Conservation (phyloP, 1,139 yeast species). For the Sugiyamaella novakii region DNA sequence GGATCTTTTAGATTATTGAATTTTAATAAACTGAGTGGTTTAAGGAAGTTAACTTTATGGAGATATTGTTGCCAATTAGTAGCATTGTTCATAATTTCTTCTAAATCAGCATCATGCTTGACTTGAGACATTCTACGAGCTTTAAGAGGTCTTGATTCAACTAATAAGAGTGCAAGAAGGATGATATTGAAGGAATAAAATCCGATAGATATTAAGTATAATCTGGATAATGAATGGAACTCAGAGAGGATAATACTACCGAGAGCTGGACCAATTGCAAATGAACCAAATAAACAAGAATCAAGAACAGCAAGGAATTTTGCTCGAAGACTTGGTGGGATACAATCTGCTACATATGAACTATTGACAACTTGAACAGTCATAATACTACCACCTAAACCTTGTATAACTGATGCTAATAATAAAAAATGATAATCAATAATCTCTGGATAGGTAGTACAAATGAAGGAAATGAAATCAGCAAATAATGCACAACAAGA, state of each 20-base stretch:
- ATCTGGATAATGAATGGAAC: slow-evolving; percentile 35
- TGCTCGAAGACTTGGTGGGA: slow-evolving; percentile 56
- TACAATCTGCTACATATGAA: slow-evolving; percentile 67
- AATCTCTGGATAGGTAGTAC: slow-evolving; percentile 35
- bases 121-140: slow-evolving; percentile 30
- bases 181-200: slow-evolving; percentile 38
- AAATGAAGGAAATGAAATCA: slow-evolving; percentile 31
- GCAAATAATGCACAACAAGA: slow-evolving; percentile 39
- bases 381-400: slow-evolving; percentile 58
- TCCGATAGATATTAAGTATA: slow-evolving; percentile 36
- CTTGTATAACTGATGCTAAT: slow-evolving; percentile 47
- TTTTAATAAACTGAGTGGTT: slow-evolving; percentile 52
- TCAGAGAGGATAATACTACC: slow-evolving; percentile 49
- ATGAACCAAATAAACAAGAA: slow-evolving; percentile 62
- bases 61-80: slow-evolving; percentile 23
- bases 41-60: slow-evolving; percentile 33
- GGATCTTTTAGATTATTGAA: slow-evolving; percentile 44
- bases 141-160: slow-evolving; percentile 55
- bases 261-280: slow-evolving; percentile 64
- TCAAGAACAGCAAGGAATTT: slow-evolving; percentile 57
- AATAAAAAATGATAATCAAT: slow-evolving; percentile 45
- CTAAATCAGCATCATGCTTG: slow-evolving; percentile 19
- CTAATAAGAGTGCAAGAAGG: slow-evolving; percentile 48
- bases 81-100: slow-evolving; percentile 17
- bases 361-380: slow-evolving; percentile 56